Evolutionary conservation across 2,329 filamentous ascomycete species (phyloP), one percentile per base, ranked within the genome.

Genomic region (Cordyceps pruinosa): DNA sequence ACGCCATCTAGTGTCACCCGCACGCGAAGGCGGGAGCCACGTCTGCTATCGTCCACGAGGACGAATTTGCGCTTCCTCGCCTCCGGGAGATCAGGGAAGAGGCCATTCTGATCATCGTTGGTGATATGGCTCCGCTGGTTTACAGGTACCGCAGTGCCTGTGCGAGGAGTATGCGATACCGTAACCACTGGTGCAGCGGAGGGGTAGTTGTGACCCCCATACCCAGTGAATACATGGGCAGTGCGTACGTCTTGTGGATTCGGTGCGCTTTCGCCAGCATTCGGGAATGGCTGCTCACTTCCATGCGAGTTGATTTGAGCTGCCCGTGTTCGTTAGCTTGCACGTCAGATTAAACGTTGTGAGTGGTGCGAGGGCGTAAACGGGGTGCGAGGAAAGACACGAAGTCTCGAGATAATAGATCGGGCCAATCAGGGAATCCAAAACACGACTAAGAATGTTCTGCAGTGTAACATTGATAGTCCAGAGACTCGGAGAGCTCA

Each of bases 31-130:
- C 91, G 84, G 51, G 84, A 87, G 53, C 87, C 88, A 35, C 90
- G 87, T 61, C 91, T 88, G 53, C 84, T 86, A 70, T 97, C 93
- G 63, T 97, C 92, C 28, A 97, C 91, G 10, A 97, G 83, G 64
- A 97, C 96, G 72, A 97, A 97, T 73, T 97, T 97, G 69, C 93
- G 88, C 67, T 90, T 90, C 75, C 96, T 96, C 53, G 87, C 86
- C 66, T 94, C 90, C 1, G 92, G 91, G 53, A 96, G 82, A 63
- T 94, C 88, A 49, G 90, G 90, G 70, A 97, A 97, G 45, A 97
- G 82, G 49, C 85, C 84, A 25, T 17, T 12, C 12, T 47, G 42
- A 17, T 85, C 81, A 25, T 48, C 45, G 15, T 12, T 39, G 17
- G 34, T 10, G 8, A 21, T 17, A 44, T 26, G 54, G 15, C 37